Base-by-base conservation (phyloP, 495 filamentous ascomycete species). In the Penicillium angulare region DNA sequence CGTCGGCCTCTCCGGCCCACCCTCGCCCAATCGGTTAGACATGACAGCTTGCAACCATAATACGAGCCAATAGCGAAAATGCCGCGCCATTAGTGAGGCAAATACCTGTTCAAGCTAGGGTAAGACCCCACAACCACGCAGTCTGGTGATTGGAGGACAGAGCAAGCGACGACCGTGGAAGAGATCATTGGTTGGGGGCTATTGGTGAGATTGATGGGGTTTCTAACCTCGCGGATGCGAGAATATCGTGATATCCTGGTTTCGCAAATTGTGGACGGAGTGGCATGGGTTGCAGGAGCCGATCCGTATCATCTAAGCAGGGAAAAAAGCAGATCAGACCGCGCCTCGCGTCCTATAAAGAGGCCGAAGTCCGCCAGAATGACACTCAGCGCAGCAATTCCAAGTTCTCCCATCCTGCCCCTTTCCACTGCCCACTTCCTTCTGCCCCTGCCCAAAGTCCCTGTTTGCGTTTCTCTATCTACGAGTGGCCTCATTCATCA, bases 61-160 rank as follows among this genome's bases (percentile, higher is more conserved):
- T 47, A 16, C 20, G 26, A 21, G 31, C 50, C 29, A 53, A 48
- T 48, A 27, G 50, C 50, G 44, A 38, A 53, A 48, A 27, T 43
- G 16, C 43, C 31, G 24, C 43, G 39, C 12, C 4, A 15, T 38
- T 52, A 31, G 10, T 23, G 24, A 0, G 13, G 49, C 8, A 7
- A 16, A 38, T 31, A 3, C 32, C 6, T 34, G 32, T 15, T 34
- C 26, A 29, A 6, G 32, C 26, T 10, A 10, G 10, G 10, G 26
- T 10, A 5, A 5, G 26, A 27, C 26, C 26, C 26, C 26, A 5
- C 5, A 10, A 5, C 26, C 5, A 5, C 5, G 10, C 5, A 27
- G 5, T 10, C n/a, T n/a, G n/a, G n/a, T n/a, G n/a, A n/a, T n/a
- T n/a, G n/a, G 26, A 27, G 10, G 10, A 10, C 26, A 27, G 26